These are phyloP conservation scores for Helenozyma rhizophorensis DNA, from an alignment of 805 yeast genomes.

Conservation along the genomic window DNA sequence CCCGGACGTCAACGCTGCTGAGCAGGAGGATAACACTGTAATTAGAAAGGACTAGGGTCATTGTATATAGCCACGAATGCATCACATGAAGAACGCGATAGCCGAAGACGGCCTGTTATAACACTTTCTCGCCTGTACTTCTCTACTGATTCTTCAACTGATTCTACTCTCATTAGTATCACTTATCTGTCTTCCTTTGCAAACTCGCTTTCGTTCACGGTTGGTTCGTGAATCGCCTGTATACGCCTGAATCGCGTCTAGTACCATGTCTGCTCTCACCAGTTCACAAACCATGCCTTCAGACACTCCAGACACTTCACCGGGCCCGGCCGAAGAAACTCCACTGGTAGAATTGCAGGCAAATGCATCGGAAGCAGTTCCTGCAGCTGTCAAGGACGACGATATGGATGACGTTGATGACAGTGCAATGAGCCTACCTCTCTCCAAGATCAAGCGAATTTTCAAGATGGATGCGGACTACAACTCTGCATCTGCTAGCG, in stretches of 20 bases:
- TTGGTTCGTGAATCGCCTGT: no score
- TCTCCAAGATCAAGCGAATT: conserved; percentile 65
- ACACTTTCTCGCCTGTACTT: no score
- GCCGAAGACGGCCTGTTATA: no score
- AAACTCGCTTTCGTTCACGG: no score
- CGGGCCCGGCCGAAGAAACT: background rate
- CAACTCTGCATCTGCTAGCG: conserved; percentile 59
- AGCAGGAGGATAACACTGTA: conserved; percentile 11
- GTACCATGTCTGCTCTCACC: conserved; percentile 1
- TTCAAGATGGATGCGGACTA: conserved; percentile 76
- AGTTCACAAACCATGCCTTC: conserved; percentile 2
- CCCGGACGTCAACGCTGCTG: conserved; percentile 16
- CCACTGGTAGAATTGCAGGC: background rate
- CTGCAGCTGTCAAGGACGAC: no score
- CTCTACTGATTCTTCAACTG: no score
- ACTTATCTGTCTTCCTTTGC: no score
- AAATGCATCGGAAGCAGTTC: no score
- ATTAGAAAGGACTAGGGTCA: conserved; percentile 6
- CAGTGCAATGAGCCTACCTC: conserved; percentile 42
- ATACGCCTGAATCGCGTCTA: no score
- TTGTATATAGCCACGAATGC: conserved; percentile 4
- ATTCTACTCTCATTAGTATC: no score
- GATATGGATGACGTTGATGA: conserved; percentile 7
- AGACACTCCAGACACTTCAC: conserved; percentile 3
- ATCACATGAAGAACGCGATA: no score